Base-by-base conservation (phyloP, 768 basidiomycete species). In the Kwoniella heveanensis region DNA sequence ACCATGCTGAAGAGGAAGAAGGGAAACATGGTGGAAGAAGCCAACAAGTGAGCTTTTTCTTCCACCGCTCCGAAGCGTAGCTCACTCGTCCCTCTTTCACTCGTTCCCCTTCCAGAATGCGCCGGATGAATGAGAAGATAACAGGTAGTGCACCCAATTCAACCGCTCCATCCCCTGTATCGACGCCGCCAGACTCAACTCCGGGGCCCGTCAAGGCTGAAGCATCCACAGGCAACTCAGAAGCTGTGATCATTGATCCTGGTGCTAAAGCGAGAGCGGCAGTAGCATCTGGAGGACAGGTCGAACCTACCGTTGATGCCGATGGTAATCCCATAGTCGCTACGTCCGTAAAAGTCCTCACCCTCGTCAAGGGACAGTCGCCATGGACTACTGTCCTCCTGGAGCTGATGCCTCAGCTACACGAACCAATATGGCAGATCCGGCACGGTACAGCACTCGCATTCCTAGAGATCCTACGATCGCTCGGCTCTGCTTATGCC, bases 1-100 rank as follows among this genome's bases (percentile, higher is more conserved):
- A 96, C 96, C 77, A 86, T 94, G 51, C 82, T 98, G 30, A 99
- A 99, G 79, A 85, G 96, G 27, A 98, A 98, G 77, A 89, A 94
- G 60, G 93, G 91, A 2, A 90, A 89, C 73, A 82, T 87, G 30
- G 90, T 89, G 1, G 72, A 73, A 48, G 71, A 72, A 47, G 75
- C 73, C 17, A 73, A 72, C 65, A 74, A 77, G 74, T 77, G 50
- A 66, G 78, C 59, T 44, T 21, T 25, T 4, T 30, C 24, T 30
- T n/a, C 1, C 5, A 6, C 13, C 21, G 39, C 39, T 19, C 39
- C n/a, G n/a, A n/a, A n/a, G n/a, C n/a, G n/a, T n/a, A 44, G 39
- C 10, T 44, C 9, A 13, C 2, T 21, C 10, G 19, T 13, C 21
- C 26, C n/a, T n/a, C n/a, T 39, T 1, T 17, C 25, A 53, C 44